A percentile compares a stretch with the other conserved stretches of the same genome.
phyloP scores from a whole-genome alignment of 2,329 filamentous ascomycete genomes.

The Coleophoma crateriformis region DNA sequence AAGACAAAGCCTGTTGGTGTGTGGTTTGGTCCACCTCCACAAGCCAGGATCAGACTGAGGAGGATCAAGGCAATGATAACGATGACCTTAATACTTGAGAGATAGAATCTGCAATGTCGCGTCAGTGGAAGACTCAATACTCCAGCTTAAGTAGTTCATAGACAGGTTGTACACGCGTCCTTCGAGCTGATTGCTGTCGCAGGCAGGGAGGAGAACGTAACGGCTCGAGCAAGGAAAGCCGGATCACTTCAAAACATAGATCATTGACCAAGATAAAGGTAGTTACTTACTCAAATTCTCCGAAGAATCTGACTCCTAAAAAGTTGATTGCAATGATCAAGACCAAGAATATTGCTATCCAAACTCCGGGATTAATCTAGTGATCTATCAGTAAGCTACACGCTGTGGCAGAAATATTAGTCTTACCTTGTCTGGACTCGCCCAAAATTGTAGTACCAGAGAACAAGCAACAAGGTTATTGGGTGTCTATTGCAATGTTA shows the following conservation, averaged over 20 bases:
- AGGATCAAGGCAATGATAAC: slow-evolving; percentile 63
- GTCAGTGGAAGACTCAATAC: slow-evolving; percentile 5
- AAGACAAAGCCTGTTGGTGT: slow-evolving; percentile 43
- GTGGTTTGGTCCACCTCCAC: slow-evolving; percentile 59
- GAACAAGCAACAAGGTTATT: slow-evolving; percentile 78
- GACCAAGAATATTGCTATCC: slow-evolving; percentile 67
- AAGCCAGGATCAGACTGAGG: slow-evolving; percentile 55
- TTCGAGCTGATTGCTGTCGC: too few species aligned
- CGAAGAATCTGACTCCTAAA: slow-evolving; percentile 35
- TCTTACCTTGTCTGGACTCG: slow-evolving; percentile 39
- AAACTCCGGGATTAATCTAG: slow-evolving; percentile 69
- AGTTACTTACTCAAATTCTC: slow-evolving; percentile 50
- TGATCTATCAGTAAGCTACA: too few species aligned
- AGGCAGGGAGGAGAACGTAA: too few species aligned
- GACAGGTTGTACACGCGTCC: too few species aligned
- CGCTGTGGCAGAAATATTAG: too few species aligned
- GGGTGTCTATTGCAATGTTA: slow-evolving; percentile 42
- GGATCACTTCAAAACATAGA: slow-evolving; percentile 40
- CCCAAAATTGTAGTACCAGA: slow-evolving; percentile 76
- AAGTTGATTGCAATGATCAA: slow-evolving; percentile 61
- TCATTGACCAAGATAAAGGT: slow-evolving; percentile 36
- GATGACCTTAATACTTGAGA: slow-evolving; percentile 62
- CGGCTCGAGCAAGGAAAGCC: too few species aligned
- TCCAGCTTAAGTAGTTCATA: slow-evolving; percentile 36
- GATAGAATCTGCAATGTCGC: slow-evolving; percentile 44